These are phyloP conservation scores for Pleurotus ostreatus DNA, from an alignment of 768 basidiomycete genomes.

Conservation along the genomic window DNA sequence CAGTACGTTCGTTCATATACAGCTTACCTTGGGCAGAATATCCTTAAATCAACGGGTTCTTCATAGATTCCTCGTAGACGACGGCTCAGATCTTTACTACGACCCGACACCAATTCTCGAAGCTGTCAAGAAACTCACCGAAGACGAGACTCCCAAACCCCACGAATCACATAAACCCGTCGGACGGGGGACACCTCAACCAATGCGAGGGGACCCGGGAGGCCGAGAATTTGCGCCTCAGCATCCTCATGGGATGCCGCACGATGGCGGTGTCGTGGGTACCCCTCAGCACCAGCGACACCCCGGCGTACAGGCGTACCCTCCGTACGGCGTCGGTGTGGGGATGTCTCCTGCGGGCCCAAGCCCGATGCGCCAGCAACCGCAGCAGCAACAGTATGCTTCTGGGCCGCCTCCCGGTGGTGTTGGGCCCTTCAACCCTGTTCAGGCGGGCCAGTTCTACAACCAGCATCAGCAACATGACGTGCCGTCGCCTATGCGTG, in stretches of 20 bases:
- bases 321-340: not conserved
- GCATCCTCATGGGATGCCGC: conserved; percentile 10
- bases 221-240: conserved; percentile 18
- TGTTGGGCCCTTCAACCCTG: conserved; percentile 23
- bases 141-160: conserved; percentile 27
- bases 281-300: conserved; percentile 14
- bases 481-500: conserved; percentile 23
- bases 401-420: conserved; percentile 18
- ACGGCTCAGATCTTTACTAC: conserved; percentile 69
- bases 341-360: conserved; percentile 24
- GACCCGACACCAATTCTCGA: conserved; percentile 60
- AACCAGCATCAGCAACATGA: conserved; percentile 1
- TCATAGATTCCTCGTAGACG: conserved; percentile 70
- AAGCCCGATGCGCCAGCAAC: conserved; percentile 16
- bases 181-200: conserved; percentile 27
- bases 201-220: conserved; percentile 23
- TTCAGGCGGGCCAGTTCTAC: conserved; percentile 27
- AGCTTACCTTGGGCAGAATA: too few species aligned
- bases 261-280: conserved; percentile 8
- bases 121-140: conserved; percentile 42
- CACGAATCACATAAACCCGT: conserved; percentile 14
- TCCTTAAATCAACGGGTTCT: not conserved
- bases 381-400: not conserved
- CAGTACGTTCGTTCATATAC: conserved; percentile 48
- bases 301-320: not conserved